Percentiles rank a stretch among this genome's conserved stretches.
Conservation (phyloP, 2,329 filamentous ascomycete species). For the Fusarium hainanense region DNA sequence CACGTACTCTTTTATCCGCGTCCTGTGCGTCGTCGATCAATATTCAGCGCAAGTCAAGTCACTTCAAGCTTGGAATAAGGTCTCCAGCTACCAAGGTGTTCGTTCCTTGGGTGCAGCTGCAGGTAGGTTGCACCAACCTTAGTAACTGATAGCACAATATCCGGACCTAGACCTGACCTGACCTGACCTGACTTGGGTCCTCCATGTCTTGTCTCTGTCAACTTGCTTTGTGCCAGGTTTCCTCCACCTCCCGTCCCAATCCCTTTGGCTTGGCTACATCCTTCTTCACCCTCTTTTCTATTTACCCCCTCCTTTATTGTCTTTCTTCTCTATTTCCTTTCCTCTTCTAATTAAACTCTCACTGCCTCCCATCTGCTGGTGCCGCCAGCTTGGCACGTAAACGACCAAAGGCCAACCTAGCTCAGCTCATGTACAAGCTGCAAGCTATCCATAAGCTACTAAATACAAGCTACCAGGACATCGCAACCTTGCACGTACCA, state of each 20-base stretch:
- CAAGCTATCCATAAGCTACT: not conserved
- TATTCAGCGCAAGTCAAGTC: conserved; percentile 1
- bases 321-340: conserved; percentile 21
- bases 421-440: conserved; percentile 21
- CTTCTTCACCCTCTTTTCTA: conserved; percentile 31
- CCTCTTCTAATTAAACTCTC: conserved; percentile 14
- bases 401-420: conserved; percentile 12
- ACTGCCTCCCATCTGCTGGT: conserved; percentile 26
- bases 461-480: conserved; percentile 13
- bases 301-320: conserved; percentile 20
- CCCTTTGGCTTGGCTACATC: conserved; percentile 13
- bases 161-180: not conserved
- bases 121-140: conserved; percentile 27
- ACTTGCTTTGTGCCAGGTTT: conserved; percentile 35
- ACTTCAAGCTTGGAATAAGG: conserved; percentile 31
- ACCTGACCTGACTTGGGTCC: conserved; percentile 6
- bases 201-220: conserved; percentile 22
- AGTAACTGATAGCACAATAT: not conserved
- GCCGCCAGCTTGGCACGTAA: conserved; percentile 17
- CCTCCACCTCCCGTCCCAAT: conserved; percentile 32
- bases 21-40: conserved; percentile 27
- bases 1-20: conserved; percentile 16
- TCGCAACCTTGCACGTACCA: conserved; percentile 23
- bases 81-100: not conserved
- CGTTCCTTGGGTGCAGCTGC: conserved; percentile 7